Evolutionary conservation across 2,329 filamentous ascomycete species (phyloP).

Genomic region (Amauroascus niger): DNA sequence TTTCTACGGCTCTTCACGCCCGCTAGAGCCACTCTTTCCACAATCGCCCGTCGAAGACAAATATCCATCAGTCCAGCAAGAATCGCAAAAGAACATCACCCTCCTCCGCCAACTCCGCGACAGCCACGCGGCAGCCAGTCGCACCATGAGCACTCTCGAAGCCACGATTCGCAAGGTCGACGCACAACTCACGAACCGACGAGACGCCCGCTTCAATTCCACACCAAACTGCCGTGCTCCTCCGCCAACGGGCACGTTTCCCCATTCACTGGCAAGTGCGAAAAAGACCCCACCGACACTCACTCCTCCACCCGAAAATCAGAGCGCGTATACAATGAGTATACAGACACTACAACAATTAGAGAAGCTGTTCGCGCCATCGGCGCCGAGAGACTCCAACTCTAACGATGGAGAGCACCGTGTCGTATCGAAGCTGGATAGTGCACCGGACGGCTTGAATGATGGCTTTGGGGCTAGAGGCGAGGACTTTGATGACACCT

Average conservation of each 20-base stretch:
- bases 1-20: not conserved
- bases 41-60: not conserved
- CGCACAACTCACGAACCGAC: conserved; percentile 1
- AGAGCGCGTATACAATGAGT: not conserved
- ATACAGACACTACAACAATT: conserved; percentile 11
- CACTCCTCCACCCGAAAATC: conserved; percentile 11
- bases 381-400: not conserved
- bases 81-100: not conserved
- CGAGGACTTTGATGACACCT: conserved; percentile 2
- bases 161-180: conserved; percentile 9
- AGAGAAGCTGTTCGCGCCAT: conserved; percentile 9
- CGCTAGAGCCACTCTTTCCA: conserved; percentile 1
- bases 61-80: not conserved
- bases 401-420: not conserved
- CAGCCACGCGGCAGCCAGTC: conserved; percentile 6
- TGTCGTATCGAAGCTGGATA: not conserved
- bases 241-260: not conserved
- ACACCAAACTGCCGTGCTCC: not conserved
- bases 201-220: not conserved
- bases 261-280: not conserved
- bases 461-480: not conserved
- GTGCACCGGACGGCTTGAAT: not conserved
- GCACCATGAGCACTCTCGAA: conserved; percentile 5
- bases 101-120: conserved; percentile 10
- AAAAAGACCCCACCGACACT: conserved; percentile 1